A percentile compares a stretch with the other conserved stretches of the same genome.
Conservation (phyloP, 192 early-diverging fungal genomes). For the Backusella tuberculispora region DNA sequence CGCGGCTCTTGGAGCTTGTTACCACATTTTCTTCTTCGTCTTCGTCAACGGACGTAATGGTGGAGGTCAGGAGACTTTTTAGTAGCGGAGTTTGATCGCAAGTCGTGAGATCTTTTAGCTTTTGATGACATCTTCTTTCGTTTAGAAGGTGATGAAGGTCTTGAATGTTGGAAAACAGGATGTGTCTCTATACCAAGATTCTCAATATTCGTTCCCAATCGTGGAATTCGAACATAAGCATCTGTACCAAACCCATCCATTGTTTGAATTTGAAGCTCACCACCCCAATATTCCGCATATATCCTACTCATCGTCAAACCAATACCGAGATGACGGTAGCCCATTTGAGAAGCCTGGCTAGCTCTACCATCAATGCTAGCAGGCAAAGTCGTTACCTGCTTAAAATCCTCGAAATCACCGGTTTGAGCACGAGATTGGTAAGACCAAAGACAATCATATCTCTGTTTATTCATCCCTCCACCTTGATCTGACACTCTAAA, state of each 20-base stretch:
- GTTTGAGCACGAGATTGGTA: constrained; percentile 26
- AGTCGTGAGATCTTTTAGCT: constrained; percentile 2
- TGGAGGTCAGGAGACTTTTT: constrained; percentile 3
- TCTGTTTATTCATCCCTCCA: constrained; percentile 75
- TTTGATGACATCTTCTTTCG: constrained; percentile 4
- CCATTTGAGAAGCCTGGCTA: constrained; percentile 27
- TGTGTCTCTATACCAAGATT: constrained; percentile 45
- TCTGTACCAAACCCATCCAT: constrained; percentile 94
- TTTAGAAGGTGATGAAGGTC: neutral
- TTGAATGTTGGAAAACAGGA: constrained; percentile 7
- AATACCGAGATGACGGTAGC: constrained; percentile 68
- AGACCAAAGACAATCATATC: constrained; percentile 80
- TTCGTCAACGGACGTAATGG: neutral
- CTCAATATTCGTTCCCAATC: constrained; percentile 71
- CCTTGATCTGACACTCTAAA: constrained; percentile 95
- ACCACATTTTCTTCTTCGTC: too few species aligned
- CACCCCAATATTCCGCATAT: constrained; percentile 97
- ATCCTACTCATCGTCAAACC: constrained; percentile 90
- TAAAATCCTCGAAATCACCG: constrained; percentile 66
- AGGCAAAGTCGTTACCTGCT: constrained; percentile 76
- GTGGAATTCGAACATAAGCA: constrained; percentile 80
- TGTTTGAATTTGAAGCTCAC: constrained; percentile 73
- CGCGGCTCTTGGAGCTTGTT: too few species aligned
- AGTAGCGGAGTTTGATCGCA: neutral
- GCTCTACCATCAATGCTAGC: constrained; percentile 60